Base-by-base conservation (phyloP, 2,329 filamentous ascomycete genomes). In the Teratosphaeria pseudoeucalypti region DNA sequence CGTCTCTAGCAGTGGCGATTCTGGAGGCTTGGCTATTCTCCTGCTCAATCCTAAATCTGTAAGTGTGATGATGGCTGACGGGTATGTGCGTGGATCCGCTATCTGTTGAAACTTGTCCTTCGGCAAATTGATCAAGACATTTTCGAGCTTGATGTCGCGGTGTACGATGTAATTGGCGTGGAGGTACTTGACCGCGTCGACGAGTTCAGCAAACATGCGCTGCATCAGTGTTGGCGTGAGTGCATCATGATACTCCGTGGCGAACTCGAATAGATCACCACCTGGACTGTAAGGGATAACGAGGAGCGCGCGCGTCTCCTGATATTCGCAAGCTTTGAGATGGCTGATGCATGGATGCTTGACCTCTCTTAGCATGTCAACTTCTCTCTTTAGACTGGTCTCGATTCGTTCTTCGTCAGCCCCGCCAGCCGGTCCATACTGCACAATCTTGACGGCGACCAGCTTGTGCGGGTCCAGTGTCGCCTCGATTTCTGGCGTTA, bases 71-170 rank as follows among this genome's bases (percentile, higher is more conserved):
- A 97, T 82, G 1, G 92, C 88, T 69, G 90, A 83, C 10, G 90
- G 88, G 67, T 95, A 90, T 0, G 80, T 85, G 54, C 81, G 78
- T 81, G 90, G 95, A 68, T 92, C 82, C 37, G 82, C 77, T 6
- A 67, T 78, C 62, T 68, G 83, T 77, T 49, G 95, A 82, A 69
- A 89, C 83, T 32, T 82, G 71, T 60, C 53, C 4, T 83, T 78
- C 0, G 88, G 84, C 55, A 96, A 80, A 71, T 96, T 97, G 68
- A 97, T 88, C 34, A 99, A 85, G 52, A 96, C 90, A 73, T 97
- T 99, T 79, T 99, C 94, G 61, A 99, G 85, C 77, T 99, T 99
- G 75, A 99, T 95, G 74, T 99, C 94, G 61, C 94, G 85, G 72
- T 99, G 94, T 58, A 97, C 92, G 71, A 99, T 96, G 66, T 84